Evolutionary conservation across 495 filamentous ascomycete species (phyloP), one percentile per base, ranked within the genome.

Genomic region (Barbatosphaeria neglecta): DNA sequence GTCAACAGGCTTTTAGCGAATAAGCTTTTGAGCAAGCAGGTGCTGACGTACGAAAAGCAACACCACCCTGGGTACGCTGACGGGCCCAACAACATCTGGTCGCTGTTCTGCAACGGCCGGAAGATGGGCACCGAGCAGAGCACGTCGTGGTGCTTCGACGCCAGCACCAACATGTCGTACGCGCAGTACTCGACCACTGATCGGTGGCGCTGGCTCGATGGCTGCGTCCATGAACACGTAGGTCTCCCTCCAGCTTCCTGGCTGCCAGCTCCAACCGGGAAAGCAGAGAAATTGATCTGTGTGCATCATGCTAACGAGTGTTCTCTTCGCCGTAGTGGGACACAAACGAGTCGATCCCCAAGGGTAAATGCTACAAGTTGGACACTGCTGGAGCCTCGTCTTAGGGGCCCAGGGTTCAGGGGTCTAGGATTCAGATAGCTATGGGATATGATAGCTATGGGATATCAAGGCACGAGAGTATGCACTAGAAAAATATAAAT

Each of bases 181-280:
- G 66, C 68, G 0, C 55, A 53, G 45, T 72, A 72, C 52, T 65
- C 62, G 28, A 64, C 59, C 2, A 62, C 62, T 2, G 68, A 70
- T 46, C 44, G 68, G 45, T 72, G 68, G 68, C 51, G 56, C 20
- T 72, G 66, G 68, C 53, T 72, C 43, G 65, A 51, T 37, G 68
- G 68, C 18, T 72, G 68, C 45, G 68, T 72, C 45, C 68, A 70
- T 35, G 68, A 72, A 51, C 68, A 72, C 40, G 68, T 69, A 61
- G 10, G 67, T 65, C 8, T 41, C n/a, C n/a, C n/a, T n/a, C n/a
- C n/a, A n/a, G n/a, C n/a, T n/a, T n/a, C n/a, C n/a, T n/a, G n/a
- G n/a, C n/a, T n/a, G n/a, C n/a, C n/a, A n/a, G n/a, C n/a, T n/a
- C 42, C 33, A 16, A 15, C 7, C 16, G 2, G 2, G 2, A 41